Evolutionary conservation across 2,329 filamentous ascomycete genomes (phyloP), one percentile per base, ranked within the genome.

Genomic region (Pseudocercospora pini-densiflorae): DNA sequence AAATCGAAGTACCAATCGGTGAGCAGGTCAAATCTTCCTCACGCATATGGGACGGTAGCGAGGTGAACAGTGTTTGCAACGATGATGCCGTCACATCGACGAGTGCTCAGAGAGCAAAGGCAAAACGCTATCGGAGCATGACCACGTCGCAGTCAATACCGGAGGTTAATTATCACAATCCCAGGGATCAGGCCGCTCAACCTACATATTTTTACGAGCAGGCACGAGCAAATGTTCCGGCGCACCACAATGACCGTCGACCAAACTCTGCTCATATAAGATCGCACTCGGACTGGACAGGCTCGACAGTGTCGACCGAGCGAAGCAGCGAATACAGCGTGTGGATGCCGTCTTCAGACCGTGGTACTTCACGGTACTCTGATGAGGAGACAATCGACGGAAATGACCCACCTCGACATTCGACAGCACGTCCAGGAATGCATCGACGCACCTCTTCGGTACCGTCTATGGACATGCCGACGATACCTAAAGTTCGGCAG

Each of bases 1-100:
- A 87, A 68, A 80, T 89, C 64, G 85, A 89, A 63, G 81, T 89
- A 43, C 88, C 88, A 8, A 87, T 90, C 70, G 88, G 88, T 24
- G 88, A 88, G 76, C 83, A 81, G 70, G 82, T 83, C 29, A 80
- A 77, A 60, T 75, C 80, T n/a, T 77, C 78, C 14, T 82, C 84
- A 4, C 82, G 81, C 66, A 78, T 78, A 65, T 85, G 82, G 80
- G 76, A 77, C 63, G 77, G 77, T 64, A 79, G 75, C 62, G 81
- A 81, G 40, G 72, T 73, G 61, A 78, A 78, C 59, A 77, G 74
- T 63, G 67, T 73, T 51, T 47, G 59, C 61, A 65, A 68, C 59
- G 68, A 66, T 33, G 66, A 66, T 31, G 61, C 62, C 60, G 53
- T 62, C 55, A 36, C 64, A 29, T 63, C 63, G 10, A 61, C 59